A percentile compares a stretch with the other conserved stretches of the same genome.
These are phyloP conservation scores for Ensete glaucum DNA, from an alignment of 176 grass and related monocot genomes.

Conservation along the genomic window DNA sequence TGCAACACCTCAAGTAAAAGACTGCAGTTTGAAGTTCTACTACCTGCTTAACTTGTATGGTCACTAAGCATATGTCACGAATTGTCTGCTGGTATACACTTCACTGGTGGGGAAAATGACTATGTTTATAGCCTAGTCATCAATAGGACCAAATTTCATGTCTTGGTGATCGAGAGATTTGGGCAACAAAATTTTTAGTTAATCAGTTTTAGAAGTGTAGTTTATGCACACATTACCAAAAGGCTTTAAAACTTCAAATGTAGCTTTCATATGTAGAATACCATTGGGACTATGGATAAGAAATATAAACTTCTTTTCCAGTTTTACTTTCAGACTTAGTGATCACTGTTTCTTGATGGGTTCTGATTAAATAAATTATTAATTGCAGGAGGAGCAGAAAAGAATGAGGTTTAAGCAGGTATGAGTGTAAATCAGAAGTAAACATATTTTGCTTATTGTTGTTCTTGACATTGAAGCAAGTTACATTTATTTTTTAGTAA, in stretches of 20 bases:
- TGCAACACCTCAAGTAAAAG: constrained; percentile 1
- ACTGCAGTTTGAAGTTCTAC: neutral
- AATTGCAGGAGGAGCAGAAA: constrained; percentile 48
- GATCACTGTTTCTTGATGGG: neutral
- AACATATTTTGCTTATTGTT: neutral
- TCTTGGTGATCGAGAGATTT: too few relatives aligned
- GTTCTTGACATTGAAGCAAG: too few relatives aligned
- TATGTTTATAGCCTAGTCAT: too few relatives aligned
- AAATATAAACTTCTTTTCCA: neutral
- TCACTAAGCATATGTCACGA: neutral
- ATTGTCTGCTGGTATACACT: too few relatives aligned
- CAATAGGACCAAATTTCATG: too few relatives aligned
- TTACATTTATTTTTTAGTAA: too few relatives aligned
- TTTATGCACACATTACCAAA: too few relatives aligned
- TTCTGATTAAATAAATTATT: neutral
- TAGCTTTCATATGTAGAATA: neutral
- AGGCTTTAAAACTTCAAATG: too few relatives aligned
- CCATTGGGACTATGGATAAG: neutral
- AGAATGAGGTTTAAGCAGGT: constrained; percentile 69
- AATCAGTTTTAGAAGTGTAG: too few relatives aligned
- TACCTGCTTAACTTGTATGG: neutral
- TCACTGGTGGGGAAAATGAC: too few relatives aligned
- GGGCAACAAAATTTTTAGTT: too few relatives aligned
- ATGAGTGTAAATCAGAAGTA: neutral
- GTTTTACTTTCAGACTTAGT: neutral